Evolutionary conservation across 2,329 filamentous ascomycete species (phyloP).

Genomic region (Ophiostoma ips): DNA sequence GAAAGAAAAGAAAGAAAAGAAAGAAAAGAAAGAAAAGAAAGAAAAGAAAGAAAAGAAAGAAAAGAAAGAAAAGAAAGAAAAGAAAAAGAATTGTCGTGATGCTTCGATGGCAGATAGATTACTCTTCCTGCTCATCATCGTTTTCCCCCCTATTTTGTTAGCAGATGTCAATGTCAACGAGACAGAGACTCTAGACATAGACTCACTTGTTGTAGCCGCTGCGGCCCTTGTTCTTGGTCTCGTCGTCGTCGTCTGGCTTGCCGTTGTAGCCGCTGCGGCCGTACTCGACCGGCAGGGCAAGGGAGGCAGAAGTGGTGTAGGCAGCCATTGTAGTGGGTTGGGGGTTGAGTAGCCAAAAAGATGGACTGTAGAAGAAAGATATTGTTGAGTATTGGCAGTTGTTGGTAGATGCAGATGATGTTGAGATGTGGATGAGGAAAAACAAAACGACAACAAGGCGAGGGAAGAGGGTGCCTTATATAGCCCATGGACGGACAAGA

Average conservation of each 20-base stretch:
- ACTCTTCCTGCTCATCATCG: slow-evolving; percentile 25
- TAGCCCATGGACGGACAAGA: background rate
- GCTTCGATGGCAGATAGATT: background rate
- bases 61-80: background rate
- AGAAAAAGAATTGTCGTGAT: background rate
- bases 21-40: background rate
- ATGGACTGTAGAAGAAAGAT: background rate
- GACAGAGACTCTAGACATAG: too few species aligned
- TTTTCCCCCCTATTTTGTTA: slow-evolving; percentile 13
- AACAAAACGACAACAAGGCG: background rate
- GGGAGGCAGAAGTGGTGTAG: slow-evolving; percentile 20
- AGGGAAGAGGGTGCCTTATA: background rate
- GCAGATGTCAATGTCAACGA: background rate
- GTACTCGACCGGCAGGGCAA: slow-evolving; percentile 21
- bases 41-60: background rate
- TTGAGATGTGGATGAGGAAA: background rate
- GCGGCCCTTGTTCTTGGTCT: slow-evolving; percentile 27
- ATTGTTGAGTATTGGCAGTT: background rate
- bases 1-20: background rate
- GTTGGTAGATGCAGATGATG: background rate
- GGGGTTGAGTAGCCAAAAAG: background rate
- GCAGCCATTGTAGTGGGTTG: slow-evolving; percentile 22
- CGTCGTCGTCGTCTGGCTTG: slow-evolving; percentile 22
- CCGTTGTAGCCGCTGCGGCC: slow-evolving; percentile 30
- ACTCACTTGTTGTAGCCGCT: slow-evolving; percentile 32